Percentiles rank a stretch among this genome's conserved stretches.
phyloP scores from a whole-genome alignment of 2,329 filamentous ascomycete genomes.

The Alternaria sp. region DNA sequence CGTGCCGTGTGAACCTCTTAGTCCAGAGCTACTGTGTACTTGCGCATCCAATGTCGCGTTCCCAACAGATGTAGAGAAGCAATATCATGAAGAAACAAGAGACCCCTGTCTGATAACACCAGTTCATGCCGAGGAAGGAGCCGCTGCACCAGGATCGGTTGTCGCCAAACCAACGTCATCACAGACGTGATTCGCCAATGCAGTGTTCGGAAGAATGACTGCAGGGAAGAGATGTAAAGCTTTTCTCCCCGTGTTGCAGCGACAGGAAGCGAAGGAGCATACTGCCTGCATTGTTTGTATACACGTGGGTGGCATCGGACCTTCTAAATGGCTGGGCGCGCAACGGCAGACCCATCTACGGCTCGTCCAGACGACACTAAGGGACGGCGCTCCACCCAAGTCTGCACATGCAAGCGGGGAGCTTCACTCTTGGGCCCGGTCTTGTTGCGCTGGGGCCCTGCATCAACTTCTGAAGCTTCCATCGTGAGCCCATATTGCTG shows the following conservation, averaged over 20 bases:
- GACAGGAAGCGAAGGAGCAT: slow-evolving; percentile 16
- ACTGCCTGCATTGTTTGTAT: slow-evolving; percentile 11
- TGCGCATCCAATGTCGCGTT: too few species aligned
- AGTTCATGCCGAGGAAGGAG: slow-evolving; percentile 2
- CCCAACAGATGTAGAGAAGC: background rate
- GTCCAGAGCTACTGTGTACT: background rate
- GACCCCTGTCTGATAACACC: background rate
- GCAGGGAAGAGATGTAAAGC: slow-evolving; percentile 10
- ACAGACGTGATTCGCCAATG: background rate
- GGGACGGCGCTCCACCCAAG: slow-evolving; percentile 19
- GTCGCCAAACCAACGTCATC: slow-evolving; percentile 3
- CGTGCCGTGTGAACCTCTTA: background rate
- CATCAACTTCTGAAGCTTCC: slow-evolving; percentile 11
- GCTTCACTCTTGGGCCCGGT: slow-evolving; percentile 14
- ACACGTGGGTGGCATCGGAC: slow-evolving; percentile 28
- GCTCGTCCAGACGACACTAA: slow-evolving; percentile 17
- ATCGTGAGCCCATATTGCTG: slow-evolving; percentile 14
- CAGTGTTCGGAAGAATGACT: background rate
- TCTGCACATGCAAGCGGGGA: slow-evolving; percentile 21
- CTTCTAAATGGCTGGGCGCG: slow-evolving; percentile 29
- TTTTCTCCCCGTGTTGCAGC: slow-evolving; percentile 13
- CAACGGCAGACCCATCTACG: slow-evolving; percentile 18
- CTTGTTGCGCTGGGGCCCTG: slow-evolving; percentile 13
- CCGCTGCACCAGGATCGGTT: background rate
- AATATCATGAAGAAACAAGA: background rate